Evolutionary conservation across 2,329 filamentous ascomycete genomes (phyloP).

Genomic region (Ilyonectria destructans): DNA sequence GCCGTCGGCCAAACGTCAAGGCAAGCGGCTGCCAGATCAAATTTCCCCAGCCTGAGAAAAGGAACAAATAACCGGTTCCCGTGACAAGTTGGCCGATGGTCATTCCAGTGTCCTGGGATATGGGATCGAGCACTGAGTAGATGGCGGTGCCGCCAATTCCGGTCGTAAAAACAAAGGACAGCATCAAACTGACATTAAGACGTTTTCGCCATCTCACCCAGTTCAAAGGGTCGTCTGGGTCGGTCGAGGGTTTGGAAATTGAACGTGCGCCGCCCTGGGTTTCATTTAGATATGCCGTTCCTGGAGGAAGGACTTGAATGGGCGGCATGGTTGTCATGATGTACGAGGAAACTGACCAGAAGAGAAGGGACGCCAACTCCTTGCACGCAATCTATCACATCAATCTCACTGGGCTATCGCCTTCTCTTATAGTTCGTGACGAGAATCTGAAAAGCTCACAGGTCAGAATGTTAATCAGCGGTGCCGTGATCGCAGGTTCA

Average conservation of each 20-base stretch:
- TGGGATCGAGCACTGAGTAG: conserved; percentile 2
- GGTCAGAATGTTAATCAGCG: no score
- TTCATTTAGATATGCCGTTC: no score
- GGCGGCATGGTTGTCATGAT: no score
- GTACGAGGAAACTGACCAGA: no score
- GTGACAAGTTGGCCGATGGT: neutral
- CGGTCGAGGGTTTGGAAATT: neutral
- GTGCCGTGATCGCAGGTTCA: no score
- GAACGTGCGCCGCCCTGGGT: no score
- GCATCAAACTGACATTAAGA: neutral
- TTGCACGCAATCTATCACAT: no score
- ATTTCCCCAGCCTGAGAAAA: conserved; percentile 60
- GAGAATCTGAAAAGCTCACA: no score
- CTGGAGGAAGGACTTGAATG: no score
- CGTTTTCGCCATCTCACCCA: neutral
- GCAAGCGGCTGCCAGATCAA: conserved; percentile 64
- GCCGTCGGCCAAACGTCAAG: conserved; percentile 60
- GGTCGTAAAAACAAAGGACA: neutral
- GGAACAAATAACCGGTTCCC: conserved; percentile 45
- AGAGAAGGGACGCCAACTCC: no score
- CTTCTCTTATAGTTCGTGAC: no score
- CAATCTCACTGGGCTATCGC: no score
- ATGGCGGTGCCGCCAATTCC: conserved; percentile 2
- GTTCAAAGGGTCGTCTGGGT: conserved; percentile 10
- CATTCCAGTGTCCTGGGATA: neutral